These are phyloP conservation scores for Tricholoma hemisulphureum DNA, from an alignment of 768 basidiomycete genomes.

Conservation along the genomic window DNA sequence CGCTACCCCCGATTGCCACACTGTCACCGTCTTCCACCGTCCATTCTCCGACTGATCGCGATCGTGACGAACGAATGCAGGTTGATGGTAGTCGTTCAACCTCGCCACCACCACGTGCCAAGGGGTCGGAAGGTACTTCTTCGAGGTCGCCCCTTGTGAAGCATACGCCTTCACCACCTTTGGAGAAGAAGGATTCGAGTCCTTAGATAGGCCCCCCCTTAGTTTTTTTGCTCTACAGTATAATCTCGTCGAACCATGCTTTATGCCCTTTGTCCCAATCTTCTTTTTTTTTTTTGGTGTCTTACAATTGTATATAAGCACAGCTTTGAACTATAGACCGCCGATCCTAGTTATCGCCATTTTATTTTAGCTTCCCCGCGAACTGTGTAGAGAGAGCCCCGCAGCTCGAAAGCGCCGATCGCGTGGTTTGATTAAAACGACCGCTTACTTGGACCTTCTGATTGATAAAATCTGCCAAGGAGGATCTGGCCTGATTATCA, in stretches of 20 bases:
- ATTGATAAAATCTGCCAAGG: too few species aligned
- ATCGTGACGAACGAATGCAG: conserved; percentile 55
- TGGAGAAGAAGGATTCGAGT: conserved; percentile 38
- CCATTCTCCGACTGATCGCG: conserved; percentile 49
- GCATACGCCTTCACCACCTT: conserved; percentile 54
- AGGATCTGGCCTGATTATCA: too few species aligned
- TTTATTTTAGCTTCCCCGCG: too few species aligned
- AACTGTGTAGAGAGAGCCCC: too few species aligned
- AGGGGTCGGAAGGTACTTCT: conserved; percentile 48
- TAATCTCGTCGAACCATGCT: conserved; percentile 4
- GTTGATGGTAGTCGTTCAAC: conserved; percentile 50
- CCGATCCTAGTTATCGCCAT: too few species aligned
- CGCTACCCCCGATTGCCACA: conserved; percentile 70
- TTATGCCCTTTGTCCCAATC: conserved; percentile 6
- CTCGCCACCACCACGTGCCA: conserved; percentile 52
- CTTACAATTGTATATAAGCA: too few species aligned
- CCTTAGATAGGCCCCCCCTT: conserved; percentile 2
- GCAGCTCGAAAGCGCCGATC: too few species aligned
- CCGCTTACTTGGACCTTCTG: too few species aligned
- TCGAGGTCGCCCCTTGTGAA: conserved; percentile 53
- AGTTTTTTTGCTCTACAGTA: neutral
- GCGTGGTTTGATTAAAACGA: too few species aligned
- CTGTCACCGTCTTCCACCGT: conserved; percentile 60
- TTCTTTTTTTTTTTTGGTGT: conserved; percentile 1
- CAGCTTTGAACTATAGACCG: too few species aligned